A percentile compares a stretch with the other conserved stretches of the same genome.
Conservation (phyloP, 1,284 basidiomycete genomes). For the Ceratobasidium sp. region DNA sequence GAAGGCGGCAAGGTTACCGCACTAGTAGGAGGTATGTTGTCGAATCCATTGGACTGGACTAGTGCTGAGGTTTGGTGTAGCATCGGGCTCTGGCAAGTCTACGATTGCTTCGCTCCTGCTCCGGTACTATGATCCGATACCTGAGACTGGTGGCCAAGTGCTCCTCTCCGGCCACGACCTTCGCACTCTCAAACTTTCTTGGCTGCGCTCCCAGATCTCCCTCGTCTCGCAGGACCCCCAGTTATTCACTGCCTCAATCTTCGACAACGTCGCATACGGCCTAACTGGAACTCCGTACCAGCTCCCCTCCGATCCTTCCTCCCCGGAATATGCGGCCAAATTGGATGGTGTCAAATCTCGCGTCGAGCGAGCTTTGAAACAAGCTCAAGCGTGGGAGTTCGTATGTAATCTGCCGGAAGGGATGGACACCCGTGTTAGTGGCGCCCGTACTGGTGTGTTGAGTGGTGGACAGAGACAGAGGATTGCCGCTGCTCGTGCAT, state of each 20-base stretch:
- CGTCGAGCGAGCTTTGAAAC: constrained; percentile 47
- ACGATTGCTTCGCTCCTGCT: constrained; percentile 52
- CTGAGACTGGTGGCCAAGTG: no score
- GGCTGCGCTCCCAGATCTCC: constrained; percentile 52
- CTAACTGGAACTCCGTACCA: constrained; percentile 46
- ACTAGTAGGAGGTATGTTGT: constrained; percentile 49
- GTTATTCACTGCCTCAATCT: constrained; percentile 50
- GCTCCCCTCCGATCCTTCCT: constrained; percentile 42
- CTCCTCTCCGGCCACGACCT: constrained; percentile 48
- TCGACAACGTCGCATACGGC: constrained; percentile 53
- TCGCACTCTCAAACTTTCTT: constrained; percentile 49
- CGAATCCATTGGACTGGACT: not conserved
- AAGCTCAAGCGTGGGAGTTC: constrained; percentile 52
- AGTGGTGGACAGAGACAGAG: constrained; percentile 52
- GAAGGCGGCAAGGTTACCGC: constrained; percentile 49
- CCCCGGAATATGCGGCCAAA: constrained; percentile 35
- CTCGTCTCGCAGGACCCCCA: constrained; percentile 53
- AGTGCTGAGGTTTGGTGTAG: not conserved
- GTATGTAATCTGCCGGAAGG: constrained; percentile 50
- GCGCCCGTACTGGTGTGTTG: constrained; percentile 45
- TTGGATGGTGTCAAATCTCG: constrained; percentile 44
- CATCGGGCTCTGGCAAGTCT: constrained; percentile 53
- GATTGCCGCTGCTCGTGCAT: constrained; percentile 52
- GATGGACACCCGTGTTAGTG: constrained; percentile 52
- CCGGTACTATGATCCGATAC: constrained; percentile 52